These are phyloP conservation scores for Ophiocordyceps robertsii DNA, from an alignment of 2,329 filamentous ascomycete genomes.

Conservation along the genomic window DNA sequence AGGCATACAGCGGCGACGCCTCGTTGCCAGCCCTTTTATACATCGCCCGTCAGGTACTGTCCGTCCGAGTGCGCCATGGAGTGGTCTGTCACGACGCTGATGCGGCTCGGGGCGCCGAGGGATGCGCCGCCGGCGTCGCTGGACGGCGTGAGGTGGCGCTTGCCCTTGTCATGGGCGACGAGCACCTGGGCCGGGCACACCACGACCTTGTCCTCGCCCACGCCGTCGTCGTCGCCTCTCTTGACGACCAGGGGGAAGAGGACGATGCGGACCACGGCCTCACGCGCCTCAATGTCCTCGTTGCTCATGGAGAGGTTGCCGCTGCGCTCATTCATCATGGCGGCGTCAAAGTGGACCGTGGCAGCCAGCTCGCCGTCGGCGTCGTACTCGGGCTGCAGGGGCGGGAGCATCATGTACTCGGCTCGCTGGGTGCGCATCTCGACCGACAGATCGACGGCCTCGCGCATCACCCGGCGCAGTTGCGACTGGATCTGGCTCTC, in stretches of 20 bases:
- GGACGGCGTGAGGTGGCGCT: constrained; percentile 27
- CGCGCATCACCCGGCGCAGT: constrained; percentile 72
- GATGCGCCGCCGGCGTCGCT: constrained; percentile 38
- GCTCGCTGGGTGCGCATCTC: constrained; percentile 96
- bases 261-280: constrained; percentile 75
- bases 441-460: constrained; percentile 81
- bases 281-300: constrained; percentile 64
- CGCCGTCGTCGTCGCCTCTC: constrained; percentile 78
- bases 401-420: constrained; percentile 97
- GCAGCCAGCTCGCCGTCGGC: constrained; percentile 78
- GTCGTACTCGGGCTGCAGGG: constrained; percentile 88
- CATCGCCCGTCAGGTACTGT: not conserved
- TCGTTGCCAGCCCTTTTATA: no score
- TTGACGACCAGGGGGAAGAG: constrained; percentile 95
- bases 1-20: not conserved
- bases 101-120: constrained; percentile 21
- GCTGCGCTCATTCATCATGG: constrained; percentile 87
- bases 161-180: constrained; percentile 42
- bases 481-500: constrained; percentile 72
- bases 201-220: constrained; percentile 87
- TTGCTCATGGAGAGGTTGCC: constrained; percentile 47
- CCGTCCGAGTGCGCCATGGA: constrained; percentile 12
- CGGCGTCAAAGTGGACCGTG: constrained; percentile 82
- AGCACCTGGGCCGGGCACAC: constrained; percentile 92
- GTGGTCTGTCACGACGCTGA: constrained; percentile 22